phyloP scores from a whole-genome alignment of 2,329 filamentous ascomycete genomes.

The Mycosphaerelloides madeirae region DNA sequence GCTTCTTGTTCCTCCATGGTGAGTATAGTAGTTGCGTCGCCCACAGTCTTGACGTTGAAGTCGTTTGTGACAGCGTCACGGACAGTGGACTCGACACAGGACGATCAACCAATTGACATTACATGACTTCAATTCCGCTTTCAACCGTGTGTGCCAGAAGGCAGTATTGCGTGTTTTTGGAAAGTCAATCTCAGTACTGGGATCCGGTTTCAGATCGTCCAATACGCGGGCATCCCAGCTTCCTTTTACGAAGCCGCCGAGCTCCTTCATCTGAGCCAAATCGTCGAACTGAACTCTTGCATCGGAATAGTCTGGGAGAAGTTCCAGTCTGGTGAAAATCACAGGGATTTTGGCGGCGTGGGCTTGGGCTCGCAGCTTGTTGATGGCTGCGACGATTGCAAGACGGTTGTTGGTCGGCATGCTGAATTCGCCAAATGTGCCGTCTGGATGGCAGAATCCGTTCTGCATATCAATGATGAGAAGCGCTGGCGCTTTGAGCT shows the following conservation, averaged over 20 bases:
- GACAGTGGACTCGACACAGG: conserved; percentile 11
- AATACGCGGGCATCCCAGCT: conserved; percentile 12
- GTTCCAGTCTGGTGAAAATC: conserved; percentile 6
- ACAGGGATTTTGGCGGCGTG: conserved; percentile 7
- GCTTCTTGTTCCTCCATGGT: too few species aligned
- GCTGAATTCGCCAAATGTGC: conserved; percentile 8
- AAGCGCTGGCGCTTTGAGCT: conserved; percentile 18
- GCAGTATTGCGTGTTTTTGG: conserved; percentile 12
- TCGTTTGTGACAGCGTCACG: conserved; percentile 8
- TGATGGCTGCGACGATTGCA: conserved; percentile 7
- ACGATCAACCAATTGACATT: conserved; percentile 9
- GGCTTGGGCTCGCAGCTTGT: conserved; percentile 2
- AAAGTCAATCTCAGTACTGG: conserved; percentile 4
- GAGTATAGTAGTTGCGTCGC: conserved; percentile 1
- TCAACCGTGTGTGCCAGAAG: conserved; percentile 7
- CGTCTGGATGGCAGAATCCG: conserved; percentile 9
- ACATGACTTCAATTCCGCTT: conserved; percentile 4
- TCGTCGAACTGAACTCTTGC: neutral
- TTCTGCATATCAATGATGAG: conserved; percentile 16
- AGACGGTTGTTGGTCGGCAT: neutral
- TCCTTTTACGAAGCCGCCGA: conserved; percentile 4
- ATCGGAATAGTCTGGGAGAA: conserved; percentile 9
- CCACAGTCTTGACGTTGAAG: conserved; percentile 7
- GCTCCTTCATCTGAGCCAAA: neutral
- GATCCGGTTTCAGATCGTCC: conserved; percentile 8